These are phyloP conservation scores for Glaciozyma antarctica DNA, from an alignment of 768 basidiomycete species.

Conservation along the genomic window DNA sequence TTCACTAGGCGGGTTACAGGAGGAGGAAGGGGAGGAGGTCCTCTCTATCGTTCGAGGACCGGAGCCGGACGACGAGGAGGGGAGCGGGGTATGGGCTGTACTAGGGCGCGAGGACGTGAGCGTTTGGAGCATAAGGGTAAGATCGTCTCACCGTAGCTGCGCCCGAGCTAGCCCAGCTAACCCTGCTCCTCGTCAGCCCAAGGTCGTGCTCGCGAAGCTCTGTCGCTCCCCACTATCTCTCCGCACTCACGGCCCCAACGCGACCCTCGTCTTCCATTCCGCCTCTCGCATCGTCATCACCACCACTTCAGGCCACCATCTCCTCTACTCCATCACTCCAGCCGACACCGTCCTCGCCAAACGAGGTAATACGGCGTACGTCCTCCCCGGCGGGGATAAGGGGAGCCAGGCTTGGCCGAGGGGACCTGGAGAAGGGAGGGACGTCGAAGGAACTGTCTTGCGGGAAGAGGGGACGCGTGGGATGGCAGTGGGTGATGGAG, in stretches of 20 bases:
- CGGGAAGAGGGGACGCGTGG: conserved; percentile 12
- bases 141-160: not conserved
- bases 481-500: conserved; percentile 23
- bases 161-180: not conserved
- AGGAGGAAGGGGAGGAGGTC: conserved; percentile 30
- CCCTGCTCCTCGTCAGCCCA: conserved; percentile 7
- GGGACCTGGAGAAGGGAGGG: conserved; percentile 22
- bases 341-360: not conserved
- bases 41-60: conserved; percentile 14
- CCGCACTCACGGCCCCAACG: conserved; percentile 24
- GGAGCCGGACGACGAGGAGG: not conserved
- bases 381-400: conserved; percentile 22
- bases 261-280: conserved; percentile 15
- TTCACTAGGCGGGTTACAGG: conserved; percentile 23
- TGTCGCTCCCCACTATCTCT: conserved; percentile 22
- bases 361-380: conserved; percentile 6
- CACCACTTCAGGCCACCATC: conserved; percentile 20
- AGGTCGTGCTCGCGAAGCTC: conserved; percentile 31
- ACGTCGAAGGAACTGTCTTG: conserved; percentile 12
- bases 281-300: conserved; percentile 14
- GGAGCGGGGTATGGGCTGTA: conserved; percentile 9
- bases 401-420: conserved; percentile 13
- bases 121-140: conserved; percentile 22
- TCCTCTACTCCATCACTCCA: conserved; percentile 20
- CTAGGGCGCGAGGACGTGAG: conserved; percentile 27